These are phyloP conservation scores for Salix udensis DNA, from an alignment of 345 rosid species.

Conservation along the genomic window DNA sequence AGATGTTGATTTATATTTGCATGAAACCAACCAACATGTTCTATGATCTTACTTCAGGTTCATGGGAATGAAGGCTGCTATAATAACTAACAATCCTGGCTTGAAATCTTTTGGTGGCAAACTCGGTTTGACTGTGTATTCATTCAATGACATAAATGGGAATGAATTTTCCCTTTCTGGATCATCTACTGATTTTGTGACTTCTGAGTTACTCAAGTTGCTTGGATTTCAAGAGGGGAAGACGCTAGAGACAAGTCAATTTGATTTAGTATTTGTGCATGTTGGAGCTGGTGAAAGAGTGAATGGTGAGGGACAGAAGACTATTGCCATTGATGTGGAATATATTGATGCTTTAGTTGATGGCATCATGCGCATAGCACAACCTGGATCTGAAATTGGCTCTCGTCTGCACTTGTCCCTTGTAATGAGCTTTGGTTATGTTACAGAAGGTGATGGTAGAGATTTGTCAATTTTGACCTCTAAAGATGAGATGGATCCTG, in stretches of 20 bases:
- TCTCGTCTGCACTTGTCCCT: slow-evolving; percentile 70
- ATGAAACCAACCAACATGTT: not conserved
- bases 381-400: slow-evolving; percentile 53
- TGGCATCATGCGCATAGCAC: slow-evolving; percentile 40
- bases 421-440: slow-evolving; percentile 65
- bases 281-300: slow-evolving; percentile 40
- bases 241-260: slow-evolving; percentile 39
- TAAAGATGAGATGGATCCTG: slow-evolving; percentile 30
- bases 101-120: slow-evolving; percentile 49
- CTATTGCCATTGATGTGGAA: slow-evolving; percentile 24
- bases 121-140: slow-evolving; percentile 49
- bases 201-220: slow-evolving; percentile 41
- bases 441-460: slow-evolving; percentile 34
- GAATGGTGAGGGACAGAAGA: slow-evolving; percentile 18
- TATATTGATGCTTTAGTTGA: slow-evolving; percentile 52
- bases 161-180: slow-evolving; percentile 17
- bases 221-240: slow-evolving; percentile 74
- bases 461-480: slow-evolving; percentile 38
- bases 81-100: slow-evolving; percentile 43
- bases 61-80: slow-evolving; percentile 79
- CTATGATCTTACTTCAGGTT: slow-evolving; percentile 42
- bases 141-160: slow-evolving; percentile 31
- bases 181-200: slow-evolving; percentile 28
- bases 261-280: slow-evolving; percentile 69
- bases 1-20: not conserved